Base-by-base conservation (phyloP, 1,139 yeast species). In the Wickerhamiella infanticola region DNA sequence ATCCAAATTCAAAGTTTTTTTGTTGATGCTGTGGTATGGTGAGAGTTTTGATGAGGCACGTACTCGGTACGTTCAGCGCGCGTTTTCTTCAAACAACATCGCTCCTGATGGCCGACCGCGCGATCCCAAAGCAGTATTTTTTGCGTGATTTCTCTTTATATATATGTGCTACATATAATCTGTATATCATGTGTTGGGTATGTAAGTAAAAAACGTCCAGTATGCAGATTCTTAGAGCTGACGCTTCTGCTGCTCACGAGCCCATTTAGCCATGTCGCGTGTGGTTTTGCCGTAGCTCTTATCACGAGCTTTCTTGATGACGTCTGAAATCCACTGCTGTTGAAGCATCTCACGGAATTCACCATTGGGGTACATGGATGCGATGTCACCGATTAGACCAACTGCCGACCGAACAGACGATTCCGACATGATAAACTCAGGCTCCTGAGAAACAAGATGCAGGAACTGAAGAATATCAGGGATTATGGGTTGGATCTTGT, bases 261-360 rank as follows among this genome's bases (percentile, higher is more conserved):
- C 96, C 96, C 97, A 90, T 65, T 88, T 77, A 13, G 96, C 96
- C 27, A 95, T 84, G 58, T 82, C 93, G 60, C 75, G 77, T 8
- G 96, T 85, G 48, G 73, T 68, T 52, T 73, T 74, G 41, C 77
- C 70, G 59, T 79, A 83, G 37, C 68, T 57, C 49, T 73, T 71
- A 60, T 78, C 80, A 61, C 88, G 74, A 18, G 94, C 83, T 58
- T 72, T 74, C 62, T 77, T 81, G 61, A 88, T 80, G 57, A 83
- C 74, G 26, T 78, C 81, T 7, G 81, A 69, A 37, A 88, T 77
- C 95, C 95, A 85, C 3, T 70, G 75, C 65, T 79, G 83, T 31
- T 66, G 63, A 63, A 78, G 85, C 42, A 72, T 73, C 51, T 73
- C 74, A 59, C 74, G 74, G 59, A 85, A 75, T 51, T 80, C 75